phyloP scores from a whole-genome alignment of 192 early-diverging fungal species.

The Oehlia diaphana region DNA sequence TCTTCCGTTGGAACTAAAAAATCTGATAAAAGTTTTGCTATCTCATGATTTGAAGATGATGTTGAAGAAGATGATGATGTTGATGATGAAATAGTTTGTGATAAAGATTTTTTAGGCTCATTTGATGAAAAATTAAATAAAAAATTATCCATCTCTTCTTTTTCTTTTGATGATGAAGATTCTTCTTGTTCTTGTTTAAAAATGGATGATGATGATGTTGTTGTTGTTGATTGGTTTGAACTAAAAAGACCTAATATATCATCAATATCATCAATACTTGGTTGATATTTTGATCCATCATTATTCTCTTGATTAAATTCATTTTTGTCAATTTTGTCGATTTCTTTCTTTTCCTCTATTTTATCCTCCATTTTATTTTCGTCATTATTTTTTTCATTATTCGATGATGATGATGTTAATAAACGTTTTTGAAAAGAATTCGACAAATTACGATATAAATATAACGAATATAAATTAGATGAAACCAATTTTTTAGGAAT shows the following conservation, averaged over 20 bases:
- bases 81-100: background rate
- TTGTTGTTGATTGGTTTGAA: background rate
- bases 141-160: background rate
- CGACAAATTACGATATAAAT: no score
- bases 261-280: background rate
- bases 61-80: background rate
- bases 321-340: background rate
- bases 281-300: background rate
- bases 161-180: background rate
- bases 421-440: background rate
- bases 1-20: conserved; percentile 22
- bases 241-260: background rate
- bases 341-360: background rate
- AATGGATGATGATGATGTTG: background rate
- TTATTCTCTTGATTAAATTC: background rate
- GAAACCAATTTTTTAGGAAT: no score
- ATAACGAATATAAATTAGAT: background rate
- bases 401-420: background rate
- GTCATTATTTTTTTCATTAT: background rate
- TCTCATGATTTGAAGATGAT: background rate
- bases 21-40: conserved; percentile 18
- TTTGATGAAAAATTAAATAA: background rate
- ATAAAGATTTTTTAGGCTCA: background rate
- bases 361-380: background rate
- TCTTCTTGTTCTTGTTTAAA: background rate